Base-by-base conservation (phyloP, 257 asterid species). In the Solanum ossicruentum region DNA sequence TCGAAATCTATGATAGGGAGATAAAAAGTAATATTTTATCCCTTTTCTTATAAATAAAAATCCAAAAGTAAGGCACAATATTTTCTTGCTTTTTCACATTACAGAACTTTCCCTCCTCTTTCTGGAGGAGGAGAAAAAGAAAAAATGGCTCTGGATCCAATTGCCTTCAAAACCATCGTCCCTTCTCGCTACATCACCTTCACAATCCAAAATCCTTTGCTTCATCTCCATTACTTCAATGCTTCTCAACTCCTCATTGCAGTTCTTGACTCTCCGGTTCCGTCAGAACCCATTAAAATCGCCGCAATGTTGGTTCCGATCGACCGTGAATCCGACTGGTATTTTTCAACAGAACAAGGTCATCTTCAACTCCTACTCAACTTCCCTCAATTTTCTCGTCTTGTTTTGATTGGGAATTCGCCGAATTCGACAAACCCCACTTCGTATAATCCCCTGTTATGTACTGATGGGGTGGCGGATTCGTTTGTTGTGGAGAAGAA, bases 241-340 rank as follows among this genome's bases (percentile, higher is more conserved):
- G 13, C 90, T 54, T 51, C 87, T 18, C 70, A 77, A 85, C 91
- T 94, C 92, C 95, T 89, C 70, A 47, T 93, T 63, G 91, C 98
- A 79, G 93, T 93, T 86, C 93, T 93, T 81, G 98, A 96, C 85
- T 93, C 97, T 16, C 94, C 96, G 43, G 17, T 87, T 60, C 52
- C 91, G 86, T 10, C 87, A 60, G 12, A 77, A 32, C 41, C 87
- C 61, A 9, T 75, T 60, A 39, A 85, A 28, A 78, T 86, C 58
- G 97, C 95, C 5, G 98, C 95, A 83, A 89, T 93, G 92, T 88
- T 92, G 85, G 97, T 94, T 75, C 98, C 99, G 65, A 89, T 84
- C 0, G 89, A 91, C 87, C 99, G 98, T 79, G 97, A 94, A 78
- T 88, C 91, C 41, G 98, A 94, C 92, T 96, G 99, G 99, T 89